Evolutionary conservation across 2,329 filamentous ascomycete species (phyloP), one percentile per base, ranked within the genome.

Genomic region (Boeremia lycopersici): DNA sequence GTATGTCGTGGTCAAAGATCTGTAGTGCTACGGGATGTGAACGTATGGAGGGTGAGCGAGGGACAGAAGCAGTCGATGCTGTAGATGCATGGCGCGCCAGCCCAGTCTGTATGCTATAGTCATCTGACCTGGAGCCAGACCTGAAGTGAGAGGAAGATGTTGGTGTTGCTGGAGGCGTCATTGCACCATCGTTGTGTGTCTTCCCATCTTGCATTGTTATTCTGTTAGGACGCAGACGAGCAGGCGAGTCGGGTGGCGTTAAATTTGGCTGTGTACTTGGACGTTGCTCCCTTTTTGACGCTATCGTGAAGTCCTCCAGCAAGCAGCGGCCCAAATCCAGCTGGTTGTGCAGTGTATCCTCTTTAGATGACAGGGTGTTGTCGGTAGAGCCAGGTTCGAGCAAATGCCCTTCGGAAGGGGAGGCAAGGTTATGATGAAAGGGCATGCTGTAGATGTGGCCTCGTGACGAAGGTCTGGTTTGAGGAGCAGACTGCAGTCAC

Each of bases 131-230:
- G 8, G 67, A 71, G 38, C 52, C 54, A 10, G 53, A 57, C 19
- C 60, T 64, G 11, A 62, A 59, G 45, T 70, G 67, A 15, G 57
- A 60, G 12, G 56, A 26, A 8, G 46, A 51, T n/a, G 62, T 67
- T 2, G 71, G 71, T 34, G 71, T 73, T 4, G 57, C 49, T 1
- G 71, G 70, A 6, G 71, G 70, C 11, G 71, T 72, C 28, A 67
- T 44, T 9, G 61, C 52, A 42, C 59, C 56, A 38, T 54, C 61
- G 40, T 64, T 56, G 30, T 62, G 66, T 41, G 59, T 31, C n/a
- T 48, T 60, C n/a, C 25, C 38, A 10, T 59, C 50, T 12, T 59
- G 52, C 3, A 51, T 26, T 17, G 57, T 60, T 59, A 70, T 66
- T 8, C 50, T 67, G 15, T 49, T 38, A 12, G 61, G 49, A 39